These are phyloP conservation scores for Trichophyton equinum DNA, from an alignment of 2,329 filamentous ascomycete genomes.

Conservation along the genomic window DNA sequence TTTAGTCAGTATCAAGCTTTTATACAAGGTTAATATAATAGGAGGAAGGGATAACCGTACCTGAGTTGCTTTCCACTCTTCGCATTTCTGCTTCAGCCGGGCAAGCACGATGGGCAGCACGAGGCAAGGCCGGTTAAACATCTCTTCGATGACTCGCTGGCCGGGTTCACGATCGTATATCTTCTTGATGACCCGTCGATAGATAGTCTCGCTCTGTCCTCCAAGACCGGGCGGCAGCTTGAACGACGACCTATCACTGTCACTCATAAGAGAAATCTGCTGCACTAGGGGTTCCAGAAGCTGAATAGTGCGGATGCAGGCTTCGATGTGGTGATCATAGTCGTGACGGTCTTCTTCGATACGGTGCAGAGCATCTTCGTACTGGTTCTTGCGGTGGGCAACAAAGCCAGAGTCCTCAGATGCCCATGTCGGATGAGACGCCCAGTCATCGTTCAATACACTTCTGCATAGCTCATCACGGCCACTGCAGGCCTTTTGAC, in stretches of 20 bases:
- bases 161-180: slow-evolving; percentile 81
- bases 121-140: slow-evolving; percentile 71
- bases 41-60: slow-evolving; percentile 20
- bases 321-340: slow-evolving; percentile 97
- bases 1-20: slow-evolving; percentile 4
- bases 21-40: not conserved
- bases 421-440: slow-evolving; percentile 95
- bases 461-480: slow-evolving; percentile 88
- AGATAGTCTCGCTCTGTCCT: slow-evolving; percentile 90
- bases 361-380: slow-evolving; percentile 83
- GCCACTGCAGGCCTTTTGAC: slow-evolving; percentile 81
- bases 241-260: slow-evolving; percentile 60
- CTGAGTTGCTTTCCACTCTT: slow-evolving; percentile 93
- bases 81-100: slow-evolving; percentile 86
- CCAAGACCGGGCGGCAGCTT: slow-evolving; percentile 71
- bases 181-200: slow-evolving; percentile 94
- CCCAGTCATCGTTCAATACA: slow-evolving; percentile 96
- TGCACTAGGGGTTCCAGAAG: slow-evolving; percentile 89
- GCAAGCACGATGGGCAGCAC: slow-evolving; percentile 82
- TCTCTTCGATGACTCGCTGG: slow-evolving; percentile 69
- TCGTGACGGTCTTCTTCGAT: slow-evolving; percentile 98
- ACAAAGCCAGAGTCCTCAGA: slow-evolving; percentile 97
- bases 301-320: slow-evolving; percentile 87
- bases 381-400: slow-evolving; percentile 90
- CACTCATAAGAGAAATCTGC: slow-evolving; percentile 68